A percentile compares a stretch with the other conserved stretches of the same genome.
Evolutionary conservation across 805 yeast genomes (phyloP).

Genomic region (Candida quercuum): DNA sequence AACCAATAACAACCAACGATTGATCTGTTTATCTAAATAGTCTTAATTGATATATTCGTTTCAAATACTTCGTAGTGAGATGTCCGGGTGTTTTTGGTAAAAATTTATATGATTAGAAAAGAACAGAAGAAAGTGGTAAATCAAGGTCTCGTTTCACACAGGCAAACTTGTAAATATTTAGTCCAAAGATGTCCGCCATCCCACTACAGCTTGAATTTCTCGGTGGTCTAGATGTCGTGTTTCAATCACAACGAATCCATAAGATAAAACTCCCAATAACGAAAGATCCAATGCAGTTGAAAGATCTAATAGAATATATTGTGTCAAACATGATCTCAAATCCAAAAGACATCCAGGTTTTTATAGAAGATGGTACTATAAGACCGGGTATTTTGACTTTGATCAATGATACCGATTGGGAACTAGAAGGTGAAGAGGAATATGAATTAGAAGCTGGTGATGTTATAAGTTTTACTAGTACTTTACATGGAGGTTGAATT

Average conservation of each 20-base stretch:
- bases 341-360: slow-evolving; percentile 62
- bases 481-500: slow-evolving; percentile 84
- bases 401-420: slow-evolving; percentile 96
- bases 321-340: slow-evolving; percentile 50
- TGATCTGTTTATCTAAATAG: no score
- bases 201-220: slow-evolving; percentile 5
- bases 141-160: no score
- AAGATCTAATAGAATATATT: slow-evolving; percentile 53
- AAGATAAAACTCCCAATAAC: slow-evolving; percentile 40
- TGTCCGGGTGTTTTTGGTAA: no score
- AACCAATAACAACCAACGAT: no score
- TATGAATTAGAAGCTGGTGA: slow-evolving; percentile 76
- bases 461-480: slow-evolving; percentile 80
- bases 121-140: no score
- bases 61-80: no score
- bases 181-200: no score
- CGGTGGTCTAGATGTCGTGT: slow-evolving; percentile 85
- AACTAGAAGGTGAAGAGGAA: slow-evolving; percentile 81
- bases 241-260: slow-evolving; percentile 52
- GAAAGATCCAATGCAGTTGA: slow-evolving; percentile 24
- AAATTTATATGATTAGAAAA: no score
- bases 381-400: slow-evolving; percentile 91
- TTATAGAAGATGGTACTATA: slow-evolving; percentile 74
- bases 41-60: no score
- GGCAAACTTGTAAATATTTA: no score